A percentile compares a stretch with the other conserved stretches of the same genome.
Conservation (phyloP, 176 grass and related monocot species). For the Oryza punctata region DNA sequence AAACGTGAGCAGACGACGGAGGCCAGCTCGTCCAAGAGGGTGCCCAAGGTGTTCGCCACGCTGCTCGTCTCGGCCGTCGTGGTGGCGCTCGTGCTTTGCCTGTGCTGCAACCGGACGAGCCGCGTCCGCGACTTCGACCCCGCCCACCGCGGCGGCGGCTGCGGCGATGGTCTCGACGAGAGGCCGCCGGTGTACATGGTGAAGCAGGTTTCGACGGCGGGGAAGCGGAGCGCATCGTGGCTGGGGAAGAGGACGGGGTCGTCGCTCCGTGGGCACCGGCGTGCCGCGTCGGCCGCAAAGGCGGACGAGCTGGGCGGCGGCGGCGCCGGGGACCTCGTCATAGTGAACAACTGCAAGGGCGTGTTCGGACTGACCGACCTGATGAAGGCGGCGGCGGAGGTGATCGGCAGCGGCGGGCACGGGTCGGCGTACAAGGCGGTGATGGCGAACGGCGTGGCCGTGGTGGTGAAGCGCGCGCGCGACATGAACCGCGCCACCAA, state of each 20-base stretch:
- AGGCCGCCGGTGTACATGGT: conserved; percentile 46
- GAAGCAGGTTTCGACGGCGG: conserved; percentile 30
- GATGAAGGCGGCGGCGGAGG: conserved; percentile 90
- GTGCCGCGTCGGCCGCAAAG: background rate
- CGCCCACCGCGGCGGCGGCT: background rate
- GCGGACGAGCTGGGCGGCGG: conserved; percentile 27
- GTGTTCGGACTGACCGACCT: conserved; percentile 71
- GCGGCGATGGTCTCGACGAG: conserved; percentile 36
- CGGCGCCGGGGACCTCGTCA: conserved; percentile 47
- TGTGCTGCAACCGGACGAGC: conserved; percentile 7
- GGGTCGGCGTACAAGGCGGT: conserved; percentile 90
- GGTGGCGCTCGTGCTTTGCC: conserved; percentile 1
- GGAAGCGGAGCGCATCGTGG: conserved; percentile 47
- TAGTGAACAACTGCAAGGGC: conserved; percentile 78
- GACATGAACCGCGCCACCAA: conserved; percentile 77
- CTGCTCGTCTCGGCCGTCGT: conserved; percentile 18
- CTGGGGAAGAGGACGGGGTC: conserved; percentile 35
- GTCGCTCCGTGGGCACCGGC: conserved; percentile 16
- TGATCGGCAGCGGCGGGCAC: conserved; percentile 65
- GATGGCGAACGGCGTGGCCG: conserved; percentile 57
- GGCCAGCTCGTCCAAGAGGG: background rate
- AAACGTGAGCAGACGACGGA: background rate
- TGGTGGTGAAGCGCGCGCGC: conserved; percentile 76
- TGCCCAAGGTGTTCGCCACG: background rate
- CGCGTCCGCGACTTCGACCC: conserved; percentile 16